phyloP scores from a whole-genome alignment of 2,329 filamentous ascomycete genomes.

The Fusarium brevicatenulatum region DNA sequence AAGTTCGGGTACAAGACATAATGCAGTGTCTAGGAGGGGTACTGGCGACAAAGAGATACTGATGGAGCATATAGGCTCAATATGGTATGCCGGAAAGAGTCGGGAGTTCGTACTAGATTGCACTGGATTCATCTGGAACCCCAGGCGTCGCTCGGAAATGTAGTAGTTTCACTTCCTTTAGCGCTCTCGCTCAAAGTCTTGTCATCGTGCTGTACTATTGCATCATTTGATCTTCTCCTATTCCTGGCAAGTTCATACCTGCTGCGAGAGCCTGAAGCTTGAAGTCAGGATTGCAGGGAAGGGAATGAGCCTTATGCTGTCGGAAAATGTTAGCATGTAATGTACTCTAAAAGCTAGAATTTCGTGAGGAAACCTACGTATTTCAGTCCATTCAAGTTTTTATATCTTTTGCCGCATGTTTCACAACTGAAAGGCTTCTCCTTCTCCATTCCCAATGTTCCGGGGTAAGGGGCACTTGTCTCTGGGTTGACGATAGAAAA shows the following conservation, averaged over 20 bases:
- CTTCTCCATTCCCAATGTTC: slow-evolving; percentile 99
- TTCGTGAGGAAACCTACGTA: slow-evolving; percentile 68
- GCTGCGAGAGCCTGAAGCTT: slow-evolving; percentile 58
- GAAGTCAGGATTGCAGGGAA: slow-evolving; percentile 87
- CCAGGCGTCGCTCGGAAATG: background rate
- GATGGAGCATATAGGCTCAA: slow-evolving; percentile 12
- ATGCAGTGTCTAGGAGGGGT: slow-evolving; percentile 12
- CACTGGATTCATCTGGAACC: background rate
- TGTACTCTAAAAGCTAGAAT: background rate
- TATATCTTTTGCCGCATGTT: slow-evolving; percentile 96
- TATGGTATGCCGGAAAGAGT: slow-evolving; percentile 33
- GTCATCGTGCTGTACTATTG: slow-evolving; percentile 37
- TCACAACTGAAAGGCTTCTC: slow-evolving; percentile 99
- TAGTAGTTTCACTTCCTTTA: background rate
- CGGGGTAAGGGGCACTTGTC: slow-evolving; percentile 92
- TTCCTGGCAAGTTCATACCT: slow-evolving; percentile 55
- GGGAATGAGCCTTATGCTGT: slow-evolving; percentile 82
- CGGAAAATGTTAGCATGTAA: slow-evolving; percentile 46
- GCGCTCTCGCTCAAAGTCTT: background rate
- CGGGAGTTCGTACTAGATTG: slow-evolving; percentile 5
- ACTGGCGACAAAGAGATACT: slow-evolving; percentile 34
- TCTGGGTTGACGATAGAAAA: slow-evolving; percentile 98
- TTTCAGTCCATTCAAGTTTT: slow-evolving; percentile 98
- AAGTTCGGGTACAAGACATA: slow-evolving; percentile 13
- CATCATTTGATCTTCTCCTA: slow-evolving; percentile 58